These are phyloP conservation scores for Kazachstania psychrophila DNA, from an alignment of 805 yeast species.

Conservation along the genomic window DNA sequence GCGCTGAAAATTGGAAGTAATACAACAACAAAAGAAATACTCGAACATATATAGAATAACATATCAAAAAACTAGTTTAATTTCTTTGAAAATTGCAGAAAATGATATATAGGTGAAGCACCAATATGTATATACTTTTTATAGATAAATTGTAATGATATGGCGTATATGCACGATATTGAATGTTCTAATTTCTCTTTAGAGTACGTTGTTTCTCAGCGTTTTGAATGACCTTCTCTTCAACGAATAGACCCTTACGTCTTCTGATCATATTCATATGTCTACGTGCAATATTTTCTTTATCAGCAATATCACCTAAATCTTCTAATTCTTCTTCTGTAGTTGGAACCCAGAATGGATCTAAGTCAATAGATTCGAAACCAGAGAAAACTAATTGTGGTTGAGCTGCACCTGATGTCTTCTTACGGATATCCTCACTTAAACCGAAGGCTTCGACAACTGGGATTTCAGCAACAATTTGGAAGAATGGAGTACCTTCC, in stretches of 20 bases:
- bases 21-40: too few relatives aligned
- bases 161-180: too few relatives aligned
- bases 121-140: not conserved
- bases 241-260: conserved; percentile 82
- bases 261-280: conserved; percentile 77
- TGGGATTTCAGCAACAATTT: conserved; percentile 75
- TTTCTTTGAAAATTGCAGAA: not conserved
- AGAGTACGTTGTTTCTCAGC: conserved; percentile 92
- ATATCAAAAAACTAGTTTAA: too few relatives aligned
- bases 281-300: conserved; percentile 80
- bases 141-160: too few relatives aligned
- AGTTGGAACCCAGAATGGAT: conserved; percentile 98
- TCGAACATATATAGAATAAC: too few relatives aligned
- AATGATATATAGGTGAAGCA: not conserved
- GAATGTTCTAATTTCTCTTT: conserved; percentile 45
- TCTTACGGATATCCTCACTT: conserved; percentile 86
- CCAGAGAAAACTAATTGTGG: conserved; percentile 92
- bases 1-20: too few relatives aligned
- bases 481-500: conserved; percentile 96
- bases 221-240: conserved; percentile 79
- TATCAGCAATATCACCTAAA: conserved; percentile 84
- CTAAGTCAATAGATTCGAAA: conserved; percentile 74
- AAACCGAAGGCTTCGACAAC: conserved; percentile 96
- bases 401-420: conserved; percentile 93
- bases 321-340: conserved; percentile 95